These are phyloP conservation scores for Aspergillus baeticus DNA, from an alignment of 495 filamentous ascomycete species.

Conservation along the genomic window DNA sequence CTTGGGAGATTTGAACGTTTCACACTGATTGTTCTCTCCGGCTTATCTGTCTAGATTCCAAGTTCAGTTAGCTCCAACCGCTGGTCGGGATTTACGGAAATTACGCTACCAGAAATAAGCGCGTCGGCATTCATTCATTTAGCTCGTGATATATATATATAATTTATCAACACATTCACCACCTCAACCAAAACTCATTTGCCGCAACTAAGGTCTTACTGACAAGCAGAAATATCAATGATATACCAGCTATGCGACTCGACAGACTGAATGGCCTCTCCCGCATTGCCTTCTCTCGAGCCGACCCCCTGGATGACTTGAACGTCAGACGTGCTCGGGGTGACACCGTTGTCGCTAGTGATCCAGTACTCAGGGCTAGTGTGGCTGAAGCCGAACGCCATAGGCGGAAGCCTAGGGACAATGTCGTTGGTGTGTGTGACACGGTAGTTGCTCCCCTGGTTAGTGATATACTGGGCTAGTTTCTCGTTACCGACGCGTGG, in stretches of 20 bases:
- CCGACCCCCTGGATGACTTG: constrained; percentile 33
- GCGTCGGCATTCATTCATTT: too few relatives aligned
- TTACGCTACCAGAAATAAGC: too few relatives aligned
- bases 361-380: constrained; percentile 70
- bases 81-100: too few relatives aligned
- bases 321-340: constrained; percentile 43
- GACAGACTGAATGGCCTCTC: constrained; percentile 14
- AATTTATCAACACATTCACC: neutral
- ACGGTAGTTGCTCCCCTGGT: constrained; percentile 53
- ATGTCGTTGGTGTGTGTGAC: constrained; percentile 68
- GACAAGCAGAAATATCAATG: constrained; percentile 22
- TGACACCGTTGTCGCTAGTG: constrained; percentile 33
- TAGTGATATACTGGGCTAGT: constrained; percentile 55
- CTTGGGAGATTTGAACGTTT: too few relatives aligned
- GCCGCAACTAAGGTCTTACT: neutral
- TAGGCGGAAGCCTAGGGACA: constrained; percentile 62
- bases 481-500: constrained; percentile 64
- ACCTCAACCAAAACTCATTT: neutral
- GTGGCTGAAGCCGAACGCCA: constrained; percentile 55
- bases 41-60: too few relatives aligned
- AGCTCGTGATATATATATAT: neutral
- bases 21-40: too few relatives aligned
- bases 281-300: constrained; percentile 41
- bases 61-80: too few relatives aligned
- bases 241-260: constrained; percentile 48